A percentile compares a stretch with the other conserved stretches of the same genome.
Evolutionary conservation across 805 yeast species (phyloP).

Genomic region (Hanseniaspora clermontiae): DNA sequence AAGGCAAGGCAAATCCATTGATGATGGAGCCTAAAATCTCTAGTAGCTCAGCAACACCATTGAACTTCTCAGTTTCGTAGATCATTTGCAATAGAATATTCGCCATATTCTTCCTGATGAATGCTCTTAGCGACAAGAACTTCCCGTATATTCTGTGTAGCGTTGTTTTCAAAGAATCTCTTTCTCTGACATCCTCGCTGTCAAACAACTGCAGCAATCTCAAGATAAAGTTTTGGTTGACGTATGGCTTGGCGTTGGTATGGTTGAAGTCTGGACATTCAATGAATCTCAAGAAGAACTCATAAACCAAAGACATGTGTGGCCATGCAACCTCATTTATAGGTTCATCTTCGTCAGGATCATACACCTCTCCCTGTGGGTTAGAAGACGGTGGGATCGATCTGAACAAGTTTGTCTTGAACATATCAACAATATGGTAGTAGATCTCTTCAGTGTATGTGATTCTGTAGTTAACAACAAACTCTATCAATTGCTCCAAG

Average conservation of each 20-base stretch:
- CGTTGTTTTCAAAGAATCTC: slow-evolving; percentile 90
- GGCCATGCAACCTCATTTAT: slow-evolving; percentile 96
- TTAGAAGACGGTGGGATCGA: slow-evolving; percentile 98
- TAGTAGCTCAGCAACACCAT: slow-evolving; percentile 87
- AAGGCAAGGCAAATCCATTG: slow-evolving; percentile 93
- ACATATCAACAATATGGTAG: slow-evolving; percentile 77
- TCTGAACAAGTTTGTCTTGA: slow-evolving; percentile 74
- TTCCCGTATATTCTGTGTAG: slow-evolving; percentile 93
- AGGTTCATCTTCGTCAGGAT: slow-evolving; percentile 98
- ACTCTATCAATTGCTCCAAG: slow-evolving; percentile 60
- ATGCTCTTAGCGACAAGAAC: slow-evolving; percentile 76
- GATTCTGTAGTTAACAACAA: slow-evolving; percentile 69
- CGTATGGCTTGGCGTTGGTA: slow-evolving; percentile 80
- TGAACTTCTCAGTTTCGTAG: slow-evolving; percentile 90
- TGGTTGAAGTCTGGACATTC: slow-evolving; percentile 93
- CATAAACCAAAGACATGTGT: slow-evolving; percentile 94
- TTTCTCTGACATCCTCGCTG: slow-evolving; percentile 90
- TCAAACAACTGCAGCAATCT: slow-evolving; percentile 79
- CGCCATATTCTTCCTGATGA: slow-evolving; percentile 79
- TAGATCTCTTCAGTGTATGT: slow-evolving; percentile 86
- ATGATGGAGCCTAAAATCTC: slow-evolving; percentile 93
- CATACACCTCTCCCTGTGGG: slow-evolving; percentile 90
- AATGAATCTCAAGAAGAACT: slow-evolving; percentile 80
- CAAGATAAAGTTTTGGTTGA: slow-evolving; percentile 80
- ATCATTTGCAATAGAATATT: slow-evolving; percentile 86